Conservation (phyloP, 768 basidiomycete species). For the Daedalea quercina region DNA sequence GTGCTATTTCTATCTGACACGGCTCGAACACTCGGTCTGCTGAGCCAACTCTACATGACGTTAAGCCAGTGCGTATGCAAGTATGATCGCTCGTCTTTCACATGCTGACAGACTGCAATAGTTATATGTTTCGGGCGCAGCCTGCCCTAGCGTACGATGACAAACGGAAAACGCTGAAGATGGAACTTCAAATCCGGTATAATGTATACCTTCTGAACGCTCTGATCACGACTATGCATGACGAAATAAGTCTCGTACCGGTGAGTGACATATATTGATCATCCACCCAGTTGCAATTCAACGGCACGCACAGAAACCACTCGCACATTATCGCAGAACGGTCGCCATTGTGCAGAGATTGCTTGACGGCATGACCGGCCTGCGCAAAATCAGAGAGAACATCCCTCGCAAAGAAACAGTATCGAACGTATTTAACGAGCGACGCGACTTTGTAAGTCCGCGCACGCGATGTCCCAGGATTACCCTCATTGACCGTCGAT, state of each 20-base stretch:
- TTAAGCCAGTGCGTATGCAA: conserved; percentile 31
- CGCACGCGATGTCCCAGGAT: not conserved
- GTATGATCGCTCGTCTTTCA: not conserved
- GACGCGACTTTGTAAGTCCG: conserved; percentile 34
- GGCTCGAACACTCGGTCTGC: conserved; percentile 30
- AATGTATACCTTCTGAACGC: conserved; percentile 31
- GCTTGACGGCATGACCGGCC: conserved; percentile 37
- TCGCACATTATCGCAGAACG: conserved; percentile 34
- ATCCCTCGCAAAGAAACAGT: conserved; percentile 40
- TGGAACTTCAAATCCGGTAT: conserved; percentile 37
- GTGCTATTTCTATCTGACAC: conserved; percentile 35
- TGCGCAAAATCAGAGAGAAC: conserved; percentile 41
- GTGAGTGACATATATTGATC: conserved; percentile 21
- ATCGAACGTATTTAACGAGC: conserved; percentile 29
- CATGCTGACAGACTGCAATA: conserved; percentile 12
- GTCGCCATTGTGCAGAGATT: conserved; percentile 32
- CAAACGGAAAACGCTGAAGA: conserved; percentile 29
- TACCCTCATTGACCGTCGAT: not conserved
- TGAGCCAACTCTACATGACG: conserved; percentile 37
- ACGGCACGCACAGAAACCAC: conserved; percentile 33
- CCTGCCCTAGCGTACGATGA: conserved; percentile 18
- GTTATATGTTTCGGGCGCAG: conserved; percentile 29
- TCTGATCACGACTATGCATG: conserved; percentile 35
- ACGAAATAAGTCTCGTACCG: conserved; percentile 42
- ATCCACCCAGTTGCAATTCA: not conserved